These are phyloP conservation scores for Beauveria sp. DNA, from an alignment of 2,329 filamentous ascomycete genomes.

Conservation along the genomic window DNA sequence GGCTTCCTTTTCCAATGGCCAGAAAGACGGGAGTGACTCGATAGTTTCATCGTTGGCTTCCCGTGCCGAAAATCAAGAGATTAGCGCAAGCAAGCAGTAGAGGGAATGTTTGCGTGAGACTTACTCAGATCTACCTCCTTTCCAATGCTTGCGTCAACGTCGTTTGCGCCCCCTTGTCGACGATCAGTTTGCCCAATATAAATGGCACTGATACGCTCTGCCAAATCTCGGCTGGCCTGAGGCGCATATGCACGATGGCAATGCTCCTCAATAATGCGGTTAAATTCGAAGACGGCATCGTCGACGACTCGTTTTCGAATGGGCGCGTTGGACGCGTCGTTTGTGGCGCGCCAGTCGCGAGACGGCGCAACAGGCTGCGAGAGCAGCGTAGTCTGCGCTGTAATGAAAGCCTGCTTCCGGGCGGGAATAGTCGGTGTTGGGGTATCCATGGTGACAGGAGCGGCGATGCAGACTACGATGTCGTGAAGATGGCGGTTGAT, in stretches of 20 bases:
- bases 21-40: conserved; percentile 37
- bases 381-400: conserved; percentile 54
- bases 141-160: conserved; percentile 28
- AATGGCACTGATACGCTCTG: conserved; percentile 62
- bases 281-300: conserved; percentile 50
- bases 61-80: neutral
- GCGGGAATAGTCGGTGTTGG: conserved; percentile 47
- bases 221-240: conserved; percentile 62
- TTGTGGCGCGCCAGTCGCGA: conserved; percentile 41
- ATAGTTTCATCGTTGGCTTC: conserved; percentile 36
- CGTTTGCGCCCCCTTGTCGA: conserved; percentile 26
- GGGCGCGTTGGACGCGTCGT: conserved; percentile 32
- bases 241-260: conserved; percentile 57
- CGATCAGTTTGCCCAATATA: conserved; percentile 46
- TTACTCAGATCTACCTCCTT: conserved; percentile 38
- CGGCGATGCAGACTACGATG: neutral
- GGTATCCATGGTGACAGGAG: neutral
- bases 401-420: conserved; percentile 58
- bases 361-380: conserved; percentile 51
- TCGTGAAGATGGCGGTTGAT: neutral
- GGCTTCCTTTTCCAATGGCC: conserved; percentile 34
- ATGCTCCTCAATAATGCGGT: conserved; percentile 57
- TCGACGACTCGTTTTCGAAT: conserved; percentile 45
- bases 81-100: neutral
- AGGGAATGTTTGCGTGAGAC: conserved; percentile 12